Conservation (phyloP, 495 filamentous ascomycete species). For the Penicillium paradoxum region DNA sequence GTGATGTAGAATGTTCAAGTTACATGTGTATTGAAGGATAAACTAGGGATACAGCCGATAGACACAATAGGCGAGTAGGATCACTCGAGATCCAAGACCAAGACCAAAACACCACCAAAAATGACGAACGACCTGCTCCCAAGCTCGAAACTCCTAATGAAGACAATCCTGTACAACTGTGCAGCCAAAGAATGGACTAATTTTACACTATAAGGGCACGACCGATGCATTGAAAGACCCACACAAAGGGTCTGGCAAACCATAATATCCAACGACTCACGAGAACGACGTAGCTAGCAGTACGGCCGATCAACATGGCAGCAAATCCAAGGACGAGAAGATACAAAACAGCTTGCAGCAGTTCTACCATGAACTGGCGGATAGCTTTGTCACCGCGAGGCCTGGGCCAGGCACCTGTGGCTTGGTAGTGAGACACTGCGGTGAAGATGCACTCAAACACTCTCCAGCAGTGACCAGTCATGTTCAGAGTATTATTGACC, state of each 20-base stretch:
- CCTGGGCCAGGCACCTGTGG: conserved; percentile 35
- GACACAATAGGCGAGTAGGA: neutral
- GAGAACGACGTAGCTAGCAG: conserved; percentile 32
- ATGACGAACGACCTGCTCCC: neutral
- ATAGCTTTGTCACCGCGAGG: conserved; percentile 27
- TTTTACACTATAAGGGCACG: conserved; percentile 20
- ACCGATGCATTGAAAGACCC: conserved; percentile 29
- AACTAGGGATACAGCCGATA: neutral
- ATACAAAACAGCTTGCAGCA: conserved; percentile 36
- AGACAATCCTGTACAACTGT: conserved; percentile 1
- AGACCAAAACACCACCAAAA: neutral
- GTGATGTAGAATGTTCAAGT: neutral
- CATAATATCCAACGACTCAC: conserved; percentile 41
- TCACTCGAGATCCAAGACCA: neutral
- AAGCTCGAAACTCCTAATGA: neutral
- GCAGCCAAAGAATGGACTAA: neutral
- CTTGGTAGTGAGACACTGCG: conserved; percentile 29
- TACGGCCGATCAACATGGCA: conserved; percentile 29
- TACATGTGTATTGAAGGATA: neutral
- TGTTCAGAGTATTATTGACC: conserved; percentile 28
- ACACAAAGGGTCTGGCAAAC: conserved; percentile 38
- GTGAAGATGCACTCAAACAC: conserved; percentile 27
- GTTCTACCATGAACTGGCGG: conserved; percentile 26
- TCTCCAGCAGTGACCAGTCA: conserved; percentile 36
- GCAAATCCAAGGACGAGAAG: conserved; percentile 33